Evolutionary conservation across 495 filamentous ascomycete species (phyloP), one percentile per base, ranked within the genome.

Genomic region (Penicillium cinerascens): DNA sequence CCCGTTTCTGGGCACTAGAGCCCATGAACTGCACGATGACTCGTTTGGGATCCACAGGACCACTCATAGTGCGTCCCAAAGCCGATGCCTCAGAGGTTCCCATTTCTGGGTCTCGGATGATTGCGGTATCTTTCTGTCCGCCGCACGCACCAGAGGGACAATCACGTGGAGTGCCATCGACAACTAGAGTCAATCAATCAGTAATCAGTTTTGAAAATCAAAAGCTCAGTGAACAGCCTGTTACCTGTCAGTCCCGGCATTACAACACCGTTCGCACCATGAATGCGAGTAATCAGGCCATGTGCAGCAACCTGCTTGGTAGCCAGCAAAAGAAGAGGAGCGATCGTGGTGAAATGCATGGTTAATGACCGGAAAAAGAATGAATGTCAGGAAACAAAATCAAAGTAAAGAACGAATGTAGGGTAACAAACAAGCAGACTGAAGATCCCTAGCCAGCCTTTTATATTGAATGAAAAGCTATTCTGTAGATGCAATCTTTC

Each of bases 141-240:
- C 69, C 80, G 57, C 81, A 83, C 4, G 51, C 54, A 44, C 78
- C 78, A 27, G 69, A 68, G 38, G 70, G 73, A 60, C 79, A 82
- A 61, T 81, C 77, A 39, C 80, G 77, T 18, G 79, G 81, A 23
- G 78, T 82, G 36, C 82, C 80, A 51, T 82, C 79, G 21, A 67
- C 66, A 41, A 84, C 81, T 83, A 53, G 52, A 18, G 23, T 36
- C 33, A 33, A 29, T 18, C 4, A 8, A 29, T 33, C 16, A 46
- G 4, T n/a, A 46, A 25, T 37, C n/a, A 37, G 11, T 13, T 13
- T 37, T 37, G 7, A 38, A 37, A 37, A 3, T 37, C 35, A 13
- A 37, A 37, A 10, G 35, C 10, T 37, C 25, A 26, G 4, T 26
- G 25, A 26, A 16, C n/a, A 20, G 18, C n/a, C 9, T 22, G 18